These are phyloP conservation scores for Monosporascus sp. DNA, from an alignment of 2,329 filamentous ascomycete genomes.

Conservation along the genomic window DNA sequence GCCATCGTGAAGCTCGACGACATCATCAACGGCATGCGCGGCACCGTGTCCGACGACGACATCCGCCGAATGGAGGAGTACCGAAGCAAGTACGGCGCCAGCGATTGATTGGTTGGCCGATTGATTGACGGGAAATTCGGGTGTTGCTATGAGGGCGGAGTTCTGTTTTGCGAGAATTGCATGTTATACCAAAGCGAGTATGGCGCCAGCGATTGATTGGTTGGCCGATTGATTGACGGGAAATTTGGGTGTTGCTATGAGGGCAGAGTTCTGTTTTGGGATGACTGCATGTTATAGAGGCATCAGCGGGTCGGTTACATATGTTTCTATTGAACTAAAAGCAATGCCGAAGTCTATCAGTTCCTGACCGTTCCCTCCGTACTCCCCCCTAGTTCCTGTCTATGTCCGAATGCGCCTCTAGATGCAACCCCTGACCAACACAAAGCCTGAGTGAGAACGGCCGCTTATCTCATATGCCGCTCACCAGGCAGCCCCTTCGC, in stretches of 20 bases:
- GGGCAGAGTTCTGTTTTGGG: no score
- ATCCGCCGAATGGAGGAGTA: conserved; percentile 69
- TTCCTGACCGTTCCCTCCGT: background rate
- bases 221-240: no score
- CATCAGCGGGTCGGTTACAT: no score
- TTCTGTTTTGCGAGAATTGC: no score
- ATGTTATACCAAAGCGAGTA: conserved; percentile 58
- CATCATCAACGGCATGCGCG: conserved; percentile 65
- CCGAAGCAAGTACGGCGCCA: conserved; percentile 59
- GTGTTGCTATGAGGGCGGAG: no score
- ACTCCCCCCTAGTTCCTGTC: background rate
- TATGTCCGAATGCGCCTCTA: background rate
- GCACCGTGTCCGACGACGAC: conserved; percentile 56
- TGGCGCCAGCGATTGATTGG: conserved; percentile 46
- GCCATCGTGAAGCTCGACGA: conserved; percentile 81
- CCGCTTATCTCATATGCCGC: background rate
- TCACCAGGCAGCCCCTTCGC: background rate
- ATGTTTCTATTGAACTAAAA: background rate
- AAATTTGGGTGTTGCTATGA: no score
- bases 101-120: conserved; percentile 29
- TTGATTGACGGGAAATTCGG: no score
- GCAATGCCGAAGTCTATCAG: background rate
- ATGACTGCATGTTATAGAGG: no score
- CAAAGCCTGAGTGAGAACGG: background rate
- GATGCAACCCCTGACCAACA: background rate